Base-by-base conservation (phyloP, 495 filamentous ascomycete genomes). In the Penicillium antarcticum region DNA sequence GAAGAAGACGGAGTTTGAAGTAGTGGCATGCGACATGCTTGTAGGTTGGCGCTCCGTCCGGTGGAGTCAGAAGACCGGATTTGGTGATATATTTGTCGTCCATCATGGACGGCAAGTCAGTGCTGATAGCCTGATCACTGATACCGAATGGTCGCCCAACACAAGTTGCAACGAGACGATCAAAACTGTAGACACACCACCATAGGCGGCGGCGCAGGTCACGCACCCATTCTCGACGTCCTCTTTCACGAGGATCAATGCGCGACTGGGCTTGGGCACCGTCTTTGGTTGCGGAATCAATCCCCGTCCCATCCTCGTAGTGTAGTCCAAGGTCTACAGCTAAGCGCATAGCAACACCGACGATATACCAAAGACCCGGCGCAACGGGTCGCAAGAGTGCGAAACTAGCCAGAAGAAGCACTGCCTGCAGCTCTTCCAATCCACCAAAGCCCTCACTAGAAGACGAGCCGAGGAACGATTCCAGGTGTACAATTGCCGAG, bases 101-200 rank as follows among this genome's bases (percentile, higher is more conserved):
- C 4, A 95, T 73, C 50, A 92, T 64, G 1, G 89, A 94, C 10
- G 91, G 92, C 60, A 96, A 95, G 62, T 95, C 89, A 6, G 87
- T 97, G 26, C 92, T 97, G 55, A 97, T 86, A 35, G 92, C 90
- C 63, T 94, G 88, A 66, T 97, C 92, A 8, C 85, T 89, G 51
- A 97, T 92, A 23, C 92, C 91, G 61, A 97, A 95, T 12, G 92
- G 92, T 33, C 92, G 79, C 36, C 92, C 92, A 32, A 97, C 92
- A 54, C 92, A 96, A 13, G 89, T 89, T 53, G 87, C 87, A 43
- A 96, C 92, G 17, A 97, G 83, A 23, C 92, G 83, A 63, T 97
- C 92, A 54, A 96, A 87, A 26, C 88, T 91, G 65, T 97, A 97
- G 1, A 89, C 88, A 71, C 90, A 95, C 92, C 92, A 97, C 91